Evolutionary conservation across 805 yeast species (phyloP), one percentile per base, ranked within the genome.

Genomic region (Hanseniaspora mollemarum): DNA sequence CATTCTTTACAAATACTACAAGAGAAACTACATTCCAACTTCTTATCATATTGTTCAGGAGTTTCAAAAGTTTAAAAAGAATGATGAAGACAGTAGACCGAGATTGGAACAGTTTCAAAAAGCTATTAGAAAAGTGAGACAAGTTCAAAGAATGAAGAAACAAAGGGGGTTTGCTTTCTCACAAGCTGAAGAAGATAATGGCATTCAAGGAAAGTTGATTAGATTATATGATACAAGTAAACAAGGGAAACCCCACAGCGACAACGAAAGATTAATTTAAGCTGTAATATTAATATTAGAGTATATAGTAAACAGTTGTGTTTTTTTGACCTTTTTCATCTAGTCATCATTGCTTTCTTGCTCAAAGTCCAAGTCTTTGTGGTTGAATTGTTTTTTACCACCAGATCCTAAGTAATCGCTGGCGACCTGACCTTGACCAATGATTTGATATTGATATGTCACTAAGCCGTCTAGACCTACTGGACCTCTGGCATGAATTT

Each of bases 111-210:
- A 88, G 56, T 92, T 92, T 73, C 98, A 92, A 66, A 87, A 83
- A 64, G 96, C 97, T 5, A 92, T 92, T 52, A 76, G 97, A 62
- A 92, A 87, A 62, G 97, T 92, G 22, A 81, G 99, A 67, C 99
- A 94, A 67, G 97, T 92, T 35, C 95, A 90, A 66, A 77, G 99
- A 66, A 90, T 92, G 85, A 84, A 94, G 64, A 92, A 92, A 62
- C 98, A 92, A 68, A 80, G 97, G 67, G 99, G 99, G 5, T 92
- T 86, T 72, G 99, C 99, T 1, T 92, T 92, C 60, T 87, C 96
- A 6, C 97, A 92, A 66, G 87, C 84, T 43, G 95, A 87, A 56
- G 95, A 85, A 63, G 28, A 39, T 18, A 46, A 38, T 40, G 67
- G 69, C 49, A 94, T 94, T 33, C 96, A 88, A 67, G 96, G 87